Base-by-base conservation (phyloP, 1,284 basidiomycete genomes). In the Schizophyllum amplum region DNA sequence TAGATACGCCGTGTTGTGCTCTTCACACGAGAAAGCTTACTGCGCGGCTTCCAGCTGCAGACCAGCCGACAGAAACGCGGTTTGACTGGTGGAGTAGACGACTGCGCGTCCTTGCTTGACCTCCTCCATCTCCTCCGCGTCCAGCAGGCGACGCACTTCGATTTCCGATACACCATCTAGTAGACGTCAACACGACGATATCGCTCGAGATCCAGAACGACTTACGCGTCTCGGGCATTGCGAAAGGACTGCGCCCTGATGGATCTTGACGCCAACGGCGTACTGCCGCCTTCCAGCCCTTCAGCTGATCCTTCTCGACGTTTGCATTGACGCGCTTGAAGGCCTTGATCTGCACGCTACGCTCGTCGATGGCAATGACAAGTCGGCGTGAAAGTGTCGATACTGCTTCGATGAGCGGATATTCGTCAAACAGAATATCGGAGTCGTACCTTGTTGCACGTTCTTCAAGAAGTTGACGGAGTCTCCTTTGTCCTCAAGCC, bases 401-500 rank as follows among this genome's bases (percentile, higher is more conserved):
- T 1, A 54, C 63, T 63, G 33, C 6, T 25, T 49, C 17, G 24
- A 15, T 50, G 25, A 17, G 23, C 20, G 4, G 21, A n/a, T 47
- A 5, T 7, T 13, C 13, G 27, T 23, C 26, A 13, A 5, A 47
- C 11, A 22, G 0, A n/a, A 56, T 26, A 0, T 13, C 6, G n/a
- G n/a, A n/a, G 17, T 57, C 61, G 33, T 42, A 42, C 33, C 3
- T 42, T 3, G 7, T 9, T 9, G 4, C 11, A 42, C 17, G 7
- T 42, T 42, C 33, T 42, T 42, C 3, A 3, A 9, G 7, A 42
- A 42, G 7, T 42, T 42, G 33, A 42, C 7, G 33, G 4, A 4
- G 7, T 42, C 33, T 3, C 3, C 3, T 17, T 42, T 42, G 4
- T 70, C 66, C 52, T 75, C 68, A 0, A 75, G 54, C 0, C 63